Evolutionary conservation across 805 yeast species (phyloP), one percentile per base, ranked within the genome.

Genomic region (Clavispora vitiphila): DNA sequence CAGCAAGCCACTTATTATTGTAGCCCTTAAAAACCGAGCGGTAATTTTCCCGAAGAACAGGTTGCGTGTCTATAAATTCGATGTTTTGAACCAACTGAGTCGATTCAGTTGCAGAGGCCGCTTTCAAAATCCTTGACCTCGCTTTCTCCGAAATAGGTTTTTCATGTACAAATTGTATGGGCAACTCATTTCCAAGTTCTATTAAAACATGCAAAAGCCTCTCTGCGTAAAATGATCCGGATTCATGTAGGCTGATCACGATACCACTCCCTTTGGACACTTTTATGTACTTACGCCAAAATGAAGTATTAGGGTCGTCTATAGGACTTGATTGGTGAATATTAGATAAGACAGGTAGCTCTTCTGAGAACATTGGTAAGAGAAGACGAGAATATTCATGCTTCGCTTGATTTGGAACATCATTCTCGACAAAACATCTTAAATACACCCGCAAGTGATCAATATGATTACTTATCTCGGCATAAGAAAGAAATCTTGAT

Each of bases 11-110:
- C 38, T 49, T 49, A 40, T 46, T 49, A 16, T 63, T 56, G 43
- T 63, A 69, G 5, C 67, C 61, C 3, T 57, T 49, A 41, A 67
- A 65, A 8, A 49, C 32, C 32, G 48, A 44, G 25, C 54, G 46
- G 41, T 43, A 51, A 0, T 44, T 51, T 4, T 46, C 42, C 1
- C 43, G 38, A 22, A 67, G 42, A 5, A 58, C 34, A 3, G 43
- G 46, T 15, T 47, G 48, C 10, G 64, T 50, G 40, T 45, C 47
- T 38, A 47, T 37, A 11, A 49, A 49, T 21, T 38, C 42, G 19
- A 49, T 44, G 3, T 22, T 19, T 32, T 47, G 51, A 29, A 14
- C 21, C 8, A 25, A 5, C 9, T 14, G 24, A 14, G 20, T n/a
- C 5, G 12, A 3, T 7, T 7, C 8, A 4, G 23, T n/a, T 11